Base-by-base conservation (phyloP, 1,139 yeast species). In the Hyphopichia pseudoburtonii region DNA sequence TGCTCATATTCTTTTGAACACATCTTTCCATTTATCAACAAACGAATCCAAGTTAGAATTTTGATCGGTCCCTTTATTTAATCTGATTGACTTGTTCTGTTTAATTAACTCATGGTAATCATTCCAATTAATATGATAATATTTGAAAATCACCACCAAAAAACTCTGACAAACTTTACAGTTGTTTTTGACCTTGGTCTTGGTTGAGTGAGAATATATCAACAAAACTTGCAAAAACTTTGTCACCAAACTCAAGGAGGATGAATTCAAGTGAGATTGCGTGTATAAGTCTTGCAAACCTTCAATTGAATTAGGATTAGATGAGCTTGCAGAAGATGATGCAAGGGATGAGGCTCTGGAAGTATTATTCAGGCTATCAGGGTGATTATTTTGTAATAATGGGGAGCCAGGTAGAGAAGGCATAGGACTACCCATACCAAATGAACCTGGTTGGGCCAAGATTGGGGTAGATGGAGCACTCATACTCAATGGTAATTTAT, bases 401-500 rank as follows among this genome's bases (percentile, higher is more conserved):
- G 39, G 39, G 16, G 33, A 16, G 14, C 30, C 21, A 8, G 44
- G 38, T 19, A 40, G 41, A 1, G 32, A 28, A 17, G 34, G 34
- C 23, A 31, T 10, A 3, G 34, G 34, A 24, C 34, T 31, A n/a
- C 28, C 28, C n/a, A 31, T 15, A 12, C 21, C 17, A 34, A 38
- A 40, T 21, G 30, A 37, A 10, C 37, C 38, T 14, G 47, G 44
- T 36, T 55, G 65, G 9, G 45, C 41, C 19, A 64, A 39, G 4
- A 69, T 54, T 16, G 76, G 76, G 6, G 76, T 70, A 1, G 70
- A 57, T 5, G 76, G 75, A 6, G 76, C 76, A 14, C 73, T 65
- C 35, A 70, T 55, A 50, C 74, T 67, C 43, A 70, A 57, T 1
- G 76, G 76, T 32, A 68, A 54, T 38, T 58, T 60, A 49, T 70